Conservation (phyloP, 1,284 basidiomycete genomes). For the Vanrija humicola region DNA sequence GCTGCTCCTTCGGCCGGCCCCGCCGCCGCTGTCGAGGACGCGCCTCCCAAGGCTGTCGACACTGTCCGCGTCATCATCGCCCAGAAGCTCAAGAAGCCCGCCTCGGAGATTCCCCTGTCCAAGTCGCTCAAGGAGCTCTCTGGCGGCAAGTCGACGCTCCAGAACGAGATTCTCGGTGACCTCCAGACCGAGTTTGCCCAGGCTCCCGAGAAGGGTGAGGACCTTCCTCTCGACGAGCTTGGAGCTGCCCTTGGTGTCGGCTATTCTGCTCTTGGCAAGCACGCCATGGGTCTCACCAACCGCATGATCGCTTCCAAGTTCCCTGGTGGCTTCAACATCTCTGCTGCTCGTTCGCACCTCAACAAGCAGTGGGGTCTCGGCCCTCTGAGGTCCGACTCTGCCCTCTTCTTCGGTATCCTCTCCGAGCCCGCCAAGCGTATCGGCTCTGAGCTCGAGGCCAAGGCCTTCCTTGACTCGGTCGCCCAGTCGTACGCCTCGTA, state of each 20-base stretch:
- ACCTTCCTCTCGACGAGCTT: slow-evolving; percentile 91
- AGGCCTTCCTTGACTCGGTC: slow-evolving; percentile 85
- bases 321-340: slow-evolving; percentile 97
- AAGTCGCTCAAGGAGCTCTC: slow-evolving; percentile 99
- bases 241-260: slow-evolving; percentile 78
- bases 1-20: slow-evolving; percentile 59
- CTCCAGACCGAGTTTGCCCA: slow-evolving; percentile 84
- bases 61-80: slow-evolving; percentile 86
- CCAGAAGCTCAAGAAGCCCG: slow-evolving; percentile 95
- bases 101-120: slow-evolving; percentile 81
- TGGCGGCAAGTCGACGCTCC: slow-evolving; percentile 95
- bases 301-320: slow-evolving; percentile 93
- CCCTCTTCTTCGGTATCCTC: slow-evolving; percentile 85
- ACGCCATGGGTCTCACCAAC: slow-evolving; percentile 86
- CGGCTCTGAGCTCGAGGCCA: slow-evolving; percentile 84
- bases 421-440: slow-evolving; percentile 93
- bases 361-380: slow-evolving; percentile 93
- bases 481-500: slow-evolving; percentile 81
- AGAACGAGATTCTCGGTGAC: slow-evolving; percentile 94
- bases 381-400: slow-evolving; percentile 77
- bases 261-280: slow-evolving; percentile 84
- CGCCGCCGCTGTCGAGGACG: slow-evolving; percentile 71
- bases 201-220: slow-evolving; percentile 96
- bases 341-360: slow-evolving; percentile 84
- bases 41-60: slow-evolving; percentile 85